Conservation (phyloP, 2,329 filamentous ascomycete species). For the Tolypocladium tropicale region DNA sequence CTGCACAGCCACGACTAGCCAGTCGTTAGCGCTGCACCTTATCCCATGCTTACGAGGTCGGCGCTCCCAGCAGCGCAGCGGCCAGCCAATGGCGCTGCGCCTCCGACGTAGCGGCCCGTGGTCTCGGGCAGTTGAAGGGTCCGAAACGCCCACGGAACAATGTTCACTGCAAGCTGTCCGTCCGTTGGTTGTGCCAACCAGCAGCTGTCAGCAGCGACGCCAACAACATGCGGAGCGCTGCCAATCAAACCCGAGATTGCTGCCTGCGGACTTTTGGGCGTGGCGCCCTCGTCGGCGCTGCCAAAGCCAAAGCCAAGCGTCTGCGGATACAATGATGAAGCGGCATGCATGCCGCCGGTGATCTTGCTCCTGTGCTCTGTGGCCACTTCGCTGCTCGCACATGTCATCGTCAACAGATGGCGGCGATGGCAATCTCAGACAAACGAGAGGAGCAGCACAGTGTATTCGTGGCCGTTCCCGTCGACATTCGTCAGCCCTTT, state of each 20-base stretch:
- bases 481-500: constrained; percentile 11
- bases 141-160: neutral
- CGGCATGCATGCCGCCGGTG: neutral
- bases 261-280: neutral
- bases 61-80: neutral
- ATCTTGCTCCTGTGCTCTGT: too few species aligned
- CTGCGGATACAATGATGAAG: neutral
- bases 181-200: neutral
- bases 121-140: neutral
- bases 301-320: neutral
- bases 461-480: constrained; percentile 5
- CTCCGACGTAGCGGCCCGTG: neutral
- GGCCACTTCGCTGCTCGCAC: neutral
- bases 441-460: neutral
- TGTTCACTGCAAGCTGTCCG: neutral
- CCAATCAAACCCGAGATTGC: neutral
- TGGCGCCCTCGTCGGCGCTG: neutral
- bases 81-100: neutral
- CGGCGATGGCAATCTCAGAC: neutral
- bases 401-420: neutral
- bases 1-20: neutral
- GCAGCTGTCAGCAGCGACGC: neutral
- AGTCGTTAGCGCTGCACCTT: neutral
- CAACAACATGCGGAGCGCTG: neutral
- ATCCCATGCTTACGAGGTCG: neutral